These are phyloP conservation scores for Irpex sp. DNA, from an alignment of 1,284 basidiomycete genomes.

Conservation along the genomic window DNA sequence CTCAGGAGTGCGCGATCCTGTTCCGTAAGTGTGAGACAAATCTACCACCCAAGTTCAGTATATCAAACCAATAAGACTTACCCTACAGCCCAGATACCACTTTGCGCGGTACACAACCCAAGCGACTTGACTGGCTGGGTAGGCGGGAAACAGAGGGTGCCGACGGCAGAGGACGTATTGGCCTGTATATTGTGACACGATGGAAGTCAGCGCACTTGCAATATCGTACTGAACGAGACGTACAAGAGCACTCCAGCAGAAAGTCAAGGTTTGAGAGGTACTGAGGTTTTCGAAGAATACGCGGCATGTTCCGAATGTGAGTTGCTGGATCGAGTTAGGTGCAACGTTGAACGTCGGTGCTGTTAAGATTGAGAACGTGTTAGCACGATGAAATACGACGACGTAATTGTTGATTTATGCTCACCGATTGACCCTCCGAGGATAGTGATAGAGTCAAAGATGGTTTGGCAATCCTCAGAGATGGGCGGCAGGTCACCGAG, in stretches of 20 bases:
- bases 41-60: too few relatives aligned
- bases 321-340: slow-evolving; percentile 20
- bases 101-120: slow-evolving; percentile 19
- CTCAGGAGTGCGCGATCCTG: too few relatives aligned
- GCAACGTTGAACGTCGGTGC: slow-evolving; percentile 26
- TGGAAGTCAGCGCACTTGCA: too few relatives aligned
- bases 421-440: slow-evolving; percentile 19
- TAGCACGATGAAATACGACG: not conserved
- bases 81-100: slow-evolving; percentile 20
- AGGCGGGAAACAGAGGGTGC: slow-evolving; percentile 23
- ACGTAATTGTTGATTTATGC: not conserved
- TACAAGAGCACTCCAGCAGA: slow-evolving; percentile 26
- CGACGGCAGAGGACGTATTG: slow-evolving; percentile 17
- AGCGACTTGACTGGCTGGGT: slow-evolving; percentile 20
- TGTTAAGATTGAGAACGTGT: not conserved
- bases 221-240: not conserved
- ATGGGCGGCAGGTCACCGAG: slow-evolving; percentile 22
- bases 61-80: slow-evolving; percentile 8
- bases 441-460: slow-evolving; percentile 24
- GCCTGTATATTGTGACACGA: slow-evolving; percentile 9
- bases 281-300: slow-evolving; percentile 26
- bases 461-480: slow-evolving; percentile 23
- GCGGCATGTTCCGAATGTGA: slow-evolving; percentile 28
- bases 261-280: slow-evolving; percentile 16
- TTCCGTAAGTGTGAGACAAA: too few relatives aligned